Evolutionary conservation across 1,139 yeast genomes (phyloP), one percentile per base, ranked within the genome.

Genomic region (Pichia sp.): DNA sequence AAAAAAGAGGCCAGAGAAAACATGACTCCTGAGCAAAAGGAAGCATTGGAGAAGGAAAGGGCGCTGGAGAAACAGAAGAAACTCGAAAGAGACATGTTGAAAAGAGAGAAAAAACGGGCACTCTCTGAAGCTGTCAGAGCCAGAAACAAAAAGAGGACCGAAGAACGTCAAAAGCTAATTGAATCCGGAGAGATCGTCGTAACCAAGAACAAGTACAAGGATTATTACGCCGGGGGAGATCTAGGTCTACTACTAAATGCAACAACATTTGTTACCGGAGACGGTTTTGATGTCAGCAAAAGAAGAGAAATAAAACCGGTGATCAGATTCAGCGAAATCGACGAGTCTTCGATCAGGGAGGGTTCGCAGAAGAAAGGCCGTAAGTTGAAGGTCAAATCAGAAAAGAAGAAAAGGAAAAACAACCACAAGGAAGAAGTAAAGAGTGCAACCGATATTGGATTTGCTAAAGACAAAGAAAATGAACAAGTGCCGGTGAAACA

Each of bases 231-330:
- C 4, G 60, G 58, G 11, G 43, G 47, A 9, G 42, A 47, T 38
- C 37, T 51, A 27, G 51, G 52, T 3, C 45, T 32, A 36, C 44
- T 57, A n/a, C 41, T 55, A 26, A 53, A 53, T 27, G 58, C 61
- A 3, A 50, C 61, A 4, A 39, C 47, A 29, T 51, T 46, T 44
- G 57, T 57, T 36, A 51, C 55, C 1, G 60, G 55, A 5, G 45
- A 47, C 36, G 47, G 48, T 29, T 52, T 53, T 36, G 51, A 49
- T 28, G 38, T 34, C 0, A 38, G 42, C 11, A 31, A 31, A 31
- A 49, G 43, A 36, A 48, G 61, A 42, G 50, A 55, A 40, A 46
- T 51, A 35, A 57, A 54, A 44, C 56, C 55, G 4, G 57, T 54
- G 27, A 52, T 52, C 27, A 50, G 60, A 38, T 54, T 50, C 36